Evolutionary conservation across 1,284 basidiomycete species (phyloP), one percentile per base, ranked within the genome.

Genomic region (Irpex sp.): DNA sequence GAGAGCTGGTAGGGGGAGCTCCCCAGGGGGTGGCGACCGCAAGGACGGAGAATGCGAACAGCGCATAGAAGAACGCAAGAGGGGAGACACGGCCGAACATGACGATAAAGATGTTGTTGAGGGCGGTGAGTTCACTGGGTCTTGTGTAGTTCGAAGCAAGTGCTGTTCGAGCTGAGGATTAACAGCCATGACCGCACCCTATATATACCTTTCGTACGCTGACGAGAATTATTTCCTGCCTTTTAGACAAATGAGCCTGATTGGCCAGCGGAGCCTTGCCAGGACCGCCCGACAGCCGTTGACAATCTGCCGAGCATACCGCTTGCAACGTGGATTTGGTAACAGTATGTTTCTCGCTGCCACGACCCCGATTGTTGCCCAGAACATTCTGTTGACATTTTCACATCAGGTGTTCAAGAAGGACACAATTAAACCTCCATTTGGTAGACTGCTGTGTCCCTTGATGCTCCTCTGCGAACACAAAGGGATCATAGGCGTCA

Each of bases 21-120:
- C 63, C 63, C 35, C 65, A 63, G 57, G 71, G 70, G 58, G 58
- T 72, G 68, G 72, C 72, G 67, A 62, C 68, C 68, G 68, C 70
- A 70, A 71, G 69, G 67, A 70, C 31, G 33, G 68, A 57, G 64
- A 72, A 62, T 56, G 70, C 66, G 57, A 69, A 55, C 57, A 65
- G 57, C 11, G 60, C 49, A 43, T 64, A 61, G 65, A 65, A 56
- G 62, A 68, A 51, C 59, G 63, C 43, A 62, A 65, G 37, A 26
- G 53, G 53, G 1, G 47, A n/a, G 57, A 63, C 51, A 47, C 67
- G 70, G 58, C 60, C n/a, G 64, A 70, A 67, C 65, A 69, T 70
- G 35, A 49, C 64, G 57, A 57, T 11, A 21, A 19, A 58, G 13
- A 11, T 11, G 9, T 37, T 43, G 57, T n/a, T 13, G 11, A 13